Evolutionary conservation across 306 rosid genomes (phyloP).

Genomic region (Sphenostylis stenocarpa): DNA sequence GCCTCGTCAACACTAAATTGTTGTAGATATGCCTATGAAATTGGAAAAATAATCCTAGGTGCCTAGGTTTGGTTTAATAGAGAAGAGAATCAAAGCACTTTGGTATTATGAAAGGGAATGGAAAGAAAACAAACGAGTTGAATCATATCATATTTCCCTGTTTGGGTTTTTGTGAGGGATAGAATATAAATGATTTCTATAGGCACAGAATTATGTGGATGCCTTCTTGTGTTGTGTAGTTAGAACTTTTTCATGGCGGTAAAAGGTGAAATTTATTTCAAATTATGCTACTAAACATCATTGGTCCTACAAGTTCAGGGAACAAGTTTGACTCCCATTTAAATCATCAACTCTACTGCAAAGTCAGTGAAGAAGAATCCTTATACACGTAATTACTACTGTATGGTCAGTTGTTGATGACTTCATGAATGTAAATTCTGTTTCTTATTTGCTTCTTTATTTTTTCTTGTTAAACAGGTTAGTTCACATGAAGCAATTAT

Average conservation of each 20-base stretch:
- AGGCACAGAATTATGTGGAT: not conserved
- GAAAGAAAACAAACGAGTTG: not conserved
- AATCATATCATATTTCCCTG: not conserved
- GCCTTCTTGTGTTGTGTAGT: not conserved
- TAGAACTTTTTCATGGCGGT: not conserved
- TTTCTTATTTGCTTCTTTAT: conserved; percentile 1
- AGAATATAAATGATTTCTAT: not conserved
- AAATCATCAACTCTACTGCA: not conserved
- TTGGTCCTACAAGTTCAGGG: conserved; percentile 6
- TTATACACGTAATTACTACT: not conserved
- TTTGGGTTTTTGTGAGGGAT: not conserved
- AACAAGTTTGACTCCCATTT: not conserved
- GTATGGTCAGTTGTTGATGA: not conserved
- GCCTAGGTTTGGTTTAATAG: not conserved
- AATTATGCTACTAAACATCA: not conserved
- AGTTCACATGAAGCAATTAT: conserved; percentile 62
- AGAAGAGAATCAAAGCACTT: not conserved
- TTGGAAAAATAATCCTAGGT: not conserved
- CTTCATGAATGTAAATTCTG: conserved; percentile 11
- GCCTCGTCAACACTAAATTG: not conserved
- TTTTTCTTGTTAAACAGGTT: conserved; percentile 52
- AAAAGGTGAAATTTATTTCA: not conserved
- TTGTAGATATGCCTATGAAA: not conserved
- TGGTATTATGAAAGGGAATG: not conserved
- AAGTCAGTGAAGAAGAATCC: not conserved